Base-by-base conservation (phyloP, 2,329 filamentous ascomycete species). In the Boeremia exigua region DNA sequence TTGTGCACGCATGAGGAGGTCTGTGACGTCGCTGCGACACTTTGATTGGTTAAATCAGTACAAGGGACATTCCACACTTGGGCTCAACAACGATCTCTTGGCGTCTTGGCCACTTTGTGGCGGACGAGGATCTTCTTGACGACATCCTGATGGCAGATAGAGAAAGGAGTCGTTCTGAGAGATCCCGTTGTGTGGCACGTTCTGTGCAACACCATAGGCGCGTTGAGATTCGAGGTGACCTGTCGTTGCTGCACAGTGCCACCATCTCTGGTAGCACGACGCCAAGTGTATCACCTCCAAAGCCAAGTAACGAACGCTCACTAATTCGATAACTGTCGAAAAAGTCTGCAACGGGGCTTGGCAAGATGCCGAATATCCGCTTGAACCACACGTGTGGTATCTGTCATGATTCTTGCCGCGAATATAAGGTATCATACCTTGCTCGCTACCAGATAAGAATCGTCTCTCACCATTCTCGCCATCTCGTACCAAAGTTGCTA, bases 341-440 rank as follows among this genome's bases (percentile, higher is more conserved):
- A 49, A 32, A 38, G 25, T 42, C 36, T 48, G 45, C 39, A 33
- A 12, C 8, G 12, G n/a, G 19, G 12, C 52, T 55, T 55, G 52
- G 52, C 52, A 30, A 29, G 6, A n/a, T 46, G 52, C 52, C 52
- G 52, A 27, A 30, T 14, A 45, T 23, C 52, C 52, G 52, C 19
- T 27, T 29, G 12, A 6, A 44, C 37, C 44, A 10, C 32, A 54
- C 44, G 33, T 48, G 37, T 19, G 33, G n/a, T 23, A 23, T 23
- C 19, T 23, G 19, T 23, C 19, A 23, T 15, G 12, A 28, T 17
- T 5, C 8, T 43, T 4, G 1, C 30, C 27, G 3, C 14, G 11
- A 17, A 15, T 19, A 38, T 38, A 48, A n/a, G n/a, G n/a, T 38
- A 44, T 39, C 32, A 17, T 36, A 27, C n/a, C n/a, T n/a, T 17